Conservation (phyloP, 495 filamentous ascomycete genomes). For the Chaetomium tenue region DNA sequence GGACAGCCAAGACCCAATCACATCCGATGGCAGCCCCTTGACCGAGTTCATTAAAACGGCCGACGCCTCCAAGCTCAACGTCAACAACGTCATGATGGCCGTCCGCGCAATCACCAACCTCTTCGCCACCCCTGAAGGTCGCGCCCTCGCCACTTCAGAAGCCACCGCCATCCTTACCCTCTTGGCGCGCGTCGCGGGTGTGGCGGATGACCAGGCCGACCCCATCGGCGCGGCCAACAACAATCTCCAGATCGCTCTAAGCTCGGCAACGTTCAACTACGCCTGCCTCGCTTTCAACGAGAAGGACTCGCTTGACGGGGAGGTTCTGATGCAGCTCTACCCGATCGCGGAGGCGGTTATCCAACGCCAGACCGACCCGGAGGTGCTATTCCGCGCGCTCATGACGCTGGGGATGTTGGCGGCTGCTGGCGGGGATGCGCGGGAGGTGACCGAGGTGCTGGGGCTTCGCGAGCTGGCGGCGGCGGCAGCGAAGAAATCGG, state of each 20-base stretch:
- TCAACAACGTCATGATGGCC: slow-evolving; percentile 84
- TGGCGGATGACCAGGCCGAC: slow-evolving; percentile 46
- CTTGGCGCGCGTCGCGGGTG: slow-evolving; percentile 44
- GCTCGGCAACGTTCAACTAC: slow-evolving; percentile 85
- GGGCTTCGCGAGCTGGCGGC: slow-evolving; percentile 43
- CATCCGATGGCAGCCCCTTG: slow-evolving; percentile 40
- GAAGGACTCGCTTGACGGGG: slow-evolving; percentile 20
- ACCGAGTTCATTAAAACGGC: slow-evolving; percentile 20
- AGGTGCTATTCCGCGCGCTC: slow-evolving; percentile 78
- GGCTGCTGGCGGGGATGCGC: slow-evolving; percentile 49
- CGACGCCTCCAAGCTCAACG: slow-evolving; percentile 30
- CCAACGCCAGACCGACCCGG: slow-evolving; percentile 64
- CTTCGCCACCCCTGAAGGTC: slow-evolving; percentile 72
- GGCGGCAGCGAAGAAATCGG: slow-evolving; percentile 43
- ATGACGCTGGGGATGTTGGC: slow-evolving; percentile 81
- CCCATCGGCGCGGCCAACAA: slow-evolving; percentile 62
- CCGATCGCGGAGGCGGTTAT: slow-evolving; percentile 61
- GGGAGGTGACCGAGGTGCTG: slow-evolving; percentile 46
- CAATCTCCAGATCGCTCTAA: slow-evolving; percentile 76
- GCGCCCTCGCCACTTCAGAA: slow-evolving; percentile 55
- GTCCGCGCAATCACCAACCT: slow-evolving; percentile 82
- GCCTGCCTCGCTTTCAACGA: slow-evolving; percentile 56
- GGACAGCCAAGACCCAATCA: slow-evolving; percentile 43
- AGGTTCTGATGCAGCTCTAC: slow-evolving; percentile 26
- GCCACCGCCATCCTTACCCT: slow-evolving; percentile 55